A percentile compares a stretch with the other conserved stretches of the same genome.
Evolutionary conservation across 768 basidiomycete genomes (phyloP).

Genomic region (Boletus rubescentipes): DNA sequence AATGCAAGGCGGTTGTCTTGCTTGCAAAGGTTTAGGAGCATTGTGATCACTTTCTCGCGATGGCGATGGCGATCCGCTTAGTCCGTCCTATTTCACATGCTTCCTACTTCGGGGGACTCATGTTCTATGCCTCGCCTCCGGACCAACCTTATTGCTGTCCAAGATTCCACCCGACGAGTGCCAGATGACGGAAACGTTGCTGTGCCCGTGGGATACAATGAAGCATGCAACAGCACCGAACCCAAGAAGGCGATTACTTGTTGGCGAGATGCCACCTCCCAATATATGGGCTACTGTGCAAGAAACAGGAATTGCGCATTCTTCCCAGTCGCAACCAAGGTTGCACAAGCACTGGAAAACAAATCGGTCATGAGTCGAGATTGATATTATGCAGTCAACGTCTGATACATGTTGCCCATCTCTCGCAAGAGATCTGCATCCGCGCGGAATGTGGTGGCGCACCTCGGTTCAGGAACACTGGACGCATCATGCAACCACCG

Average conservation of each 20-base stretch:
- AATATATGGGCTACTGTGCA: not conserved
- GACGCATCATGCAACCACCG: not conserved
- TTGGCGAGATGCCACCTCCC: not conserved
- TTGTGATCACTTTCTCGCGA: not conserved
- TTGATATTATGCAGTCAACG: not conserved
- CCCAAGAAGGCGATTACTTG: no score
- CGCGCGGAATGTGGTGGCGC: not conserved
- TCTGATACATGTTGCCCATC: not conserved
- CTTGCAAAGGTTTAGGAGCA: not conserved
- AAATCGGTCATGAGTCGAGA: not conserved
- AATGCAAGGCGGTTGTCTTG: not conserved
- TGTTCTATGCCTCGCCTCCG: not conserved
- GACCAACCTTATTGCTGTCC: not conserved
- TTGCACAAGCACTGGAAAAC: not conserved
- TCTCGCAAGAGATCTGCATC: not conserved
- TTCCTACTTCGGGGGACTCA: not conserved
- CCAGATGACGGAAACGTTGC: not conserved
- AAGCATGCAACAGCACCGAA: not conserved
- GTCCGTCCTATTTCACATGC: not conserved
- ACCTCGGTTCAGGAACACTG: not conserved
- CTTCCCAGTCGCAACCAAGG: not conserved
- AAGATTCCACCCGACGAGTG: not conserved
- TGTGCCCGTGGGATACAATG: not conserved
- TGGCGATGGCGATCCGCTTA: not conserved
- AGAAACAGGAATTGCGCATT: not conserved